Percentiles rank a stretch among this genome's conserved stretches.
Evolutionary conservation across 2,329 filamentous ascomycete species (phyloP).

Genomic region (Trichophaea hybrida): DNA sequence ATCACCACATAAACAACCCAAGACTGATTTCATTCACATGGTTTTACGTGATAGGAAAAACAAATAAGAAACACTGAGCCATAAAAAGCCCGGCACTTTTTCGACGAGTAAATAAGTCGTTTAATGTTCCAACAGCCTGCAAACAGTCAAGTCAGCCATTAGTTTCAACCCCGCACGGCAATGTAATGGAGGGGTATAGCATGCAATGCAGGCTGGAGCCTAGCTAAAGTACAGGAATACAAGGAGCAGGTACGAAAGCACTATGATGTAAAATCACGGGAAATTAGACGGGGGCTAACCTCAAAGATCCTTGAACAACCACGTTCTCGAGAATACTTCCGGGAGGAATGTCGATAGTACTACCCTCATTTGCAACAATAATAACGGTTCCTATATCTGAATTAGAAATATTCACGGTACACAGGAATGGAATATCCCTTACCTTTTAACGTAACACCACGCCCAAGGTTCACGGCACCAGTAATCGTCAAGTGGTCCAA

Average conservation of each 20-base stretch:
- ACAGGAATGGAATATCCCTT: slow-evolving; percentile 10
- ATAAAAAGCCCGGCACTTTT: too few species aligned
- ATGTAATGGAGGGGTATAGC: neutral
- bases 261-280: neutral
- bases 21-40: neutral
- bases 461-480: slow-evolving; percentile 88
- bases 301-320: slow-evolving; percentile 91
- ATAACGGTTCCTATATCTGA: slow-evolving; percentile 58
- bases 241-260: neutral
- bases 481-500: slow-evolving; percentile 94
- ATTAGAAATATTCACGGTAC: slow-evolving; percentile 2
- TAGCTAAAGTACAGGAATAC: neutral
- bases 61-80: neutral
- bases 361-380: slow-evolving; percentile 93
- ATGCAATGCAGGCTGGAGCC: neutral
- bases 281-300: slow-evolving; percentile 32
- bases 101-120: neutral
- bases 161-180: neutral
- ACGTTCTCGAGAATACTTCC: slow-evolving; percentile 97
- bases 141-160: neutral
- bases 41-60: neutral
- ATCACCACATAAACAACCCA: neutral
- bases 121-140: slow-evolving; percentile 4
- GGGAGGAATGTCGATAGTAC: slow-evolving; percentile 93
- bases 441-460: slow-evolving; percentile 89